A percentile compares a stretch with the other conserved stretches of the same genome.
These are phyloP conservation scores for Candida sithepensis DNA, from an alignment of 805 yeast species.

Conservation along the genomic window DNA sequence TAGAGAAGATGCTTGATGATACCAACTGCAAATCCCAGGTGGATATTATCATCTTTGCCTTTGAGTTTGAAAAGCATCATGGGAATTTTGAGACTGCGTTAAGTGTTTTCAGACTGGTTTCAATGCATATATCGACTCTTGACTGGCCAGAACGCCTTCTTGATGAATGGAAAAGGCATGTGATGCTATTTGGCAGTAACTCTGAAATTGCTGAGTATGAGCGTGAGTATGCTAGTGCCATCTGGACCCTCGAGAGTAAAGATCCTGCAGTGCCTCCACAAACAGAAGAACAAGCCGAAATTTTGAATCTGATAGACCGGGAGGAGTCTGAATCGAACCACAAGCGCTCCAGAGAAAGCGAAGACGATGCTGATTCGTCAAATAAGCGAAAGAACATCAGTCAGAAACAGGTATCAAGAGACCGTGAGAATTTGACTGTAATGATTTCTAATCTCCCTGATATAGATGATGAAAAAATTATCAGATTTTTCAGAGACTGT, in stretches of 20 bases:
- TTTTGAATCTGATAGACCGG: too few relatives aligned
- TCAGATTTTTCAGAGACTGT: conserved; percentile 52
- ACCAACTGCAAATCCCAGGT: conserved; percentile 28
- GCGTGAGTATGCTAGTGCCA: conserved; percentile 1
- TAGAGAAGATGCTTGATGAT: conserved; percentile 4
- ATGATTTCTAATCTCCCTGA: conserved; percentile 11
- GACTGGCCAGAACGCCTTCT: conserved; percentile 51
- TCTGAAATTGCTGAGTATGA: conserved; percentile 2
- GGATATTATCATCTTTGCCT: conserved; percentile 46
- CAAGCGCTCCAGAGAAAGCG: conserved; percentile 4
- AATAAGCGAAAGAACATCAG: too few relatives aligned
- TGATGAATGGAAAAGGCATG: conserved; percentile 41
- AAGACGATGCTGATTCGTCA: background rate
- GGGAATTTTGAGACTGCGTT: conserved; percentile 26
- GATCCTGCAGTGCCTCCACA: too few relatives aligned
- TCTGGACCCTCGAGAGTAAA: background rate
- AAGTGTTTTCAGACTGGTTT: conserved; percentile 31
- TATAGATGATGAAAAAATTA: conserved; percentile 37
- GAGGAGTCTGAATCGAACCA: too few relatives aligned
- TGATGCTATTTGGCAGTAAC: conserved; percentile 32
- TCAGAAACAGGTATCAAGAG: conserved; percentile 28
- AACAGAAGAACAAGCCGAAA: too few relatives aligned
- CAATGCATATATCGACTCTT: conserved; percentile 27
- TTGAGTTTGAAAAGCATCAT: conserved; percentile 36
- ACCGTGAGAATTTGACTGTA: conserved; percentile 53